Base-by-base conservation (phyloP, 371 early-diverging fungal species). In the Coemansia sp. region DNA sequence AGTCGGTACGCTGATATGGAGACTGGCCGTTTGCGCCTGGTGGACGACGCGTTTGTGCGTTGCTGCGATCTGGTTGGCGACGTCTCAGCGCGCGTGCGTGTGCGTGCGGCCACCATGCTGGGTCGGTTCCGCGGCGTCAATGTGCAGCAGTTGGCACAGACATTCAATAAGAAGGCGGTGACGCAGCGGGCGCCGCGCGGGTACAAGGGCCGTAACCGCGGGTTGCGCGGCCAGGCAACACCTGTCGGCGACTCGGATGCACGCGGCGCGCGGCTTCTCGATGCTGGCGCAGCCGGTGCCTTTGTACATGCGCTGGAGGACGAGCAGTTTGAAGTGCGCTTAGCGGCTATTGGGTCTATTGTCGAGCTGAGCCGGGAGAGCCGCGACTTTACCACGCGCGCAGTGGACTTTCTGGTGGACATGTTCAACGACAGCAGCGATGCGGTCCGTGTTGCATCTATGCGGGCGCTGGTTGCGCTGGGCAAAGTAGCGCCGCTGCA, bases 361-460 rank as follows among this genome's bases (percentile, higher is more conserved):
- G 81, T 88, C 39, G 87, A 87, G 72, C 80, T 93, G 9, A 85
- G 88, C 66, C 72, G 86, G 62, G 82, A 82, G 26, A 85, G 84
- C 59, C 80, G 81, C 5, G 82, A 84, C 55, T 85, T 91, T 61
- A 81, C 88, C 2, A 72, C 80, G 30, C 82, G 85, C 26, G 87
- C 91, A 0, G 80, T 89, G 0, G 89, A 88, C 48, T 90, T 86
- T 65, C 81, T 93, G 38, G 88, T 93, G 40, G 95, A 94, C 57
- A 94, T 94, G 92, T 92, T 94, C 66, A 93, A 94, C 77, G 95
- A 95, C 70, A 93, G 93, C 66, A 89, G 90, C 65, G 87, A 88
- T 56, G 78, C 80, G 40, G 91, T 94, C 5, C 87, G 95, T 8
- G 68, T 90, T n/a, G 88, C 90, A 54, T 87, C 94, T 0, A 84